These are phyloP conservation scores for Xerocomus potaroensis DNA, from an alignment of 768 basidiomycete genomes.

Conservation along the genomic window DNA sequence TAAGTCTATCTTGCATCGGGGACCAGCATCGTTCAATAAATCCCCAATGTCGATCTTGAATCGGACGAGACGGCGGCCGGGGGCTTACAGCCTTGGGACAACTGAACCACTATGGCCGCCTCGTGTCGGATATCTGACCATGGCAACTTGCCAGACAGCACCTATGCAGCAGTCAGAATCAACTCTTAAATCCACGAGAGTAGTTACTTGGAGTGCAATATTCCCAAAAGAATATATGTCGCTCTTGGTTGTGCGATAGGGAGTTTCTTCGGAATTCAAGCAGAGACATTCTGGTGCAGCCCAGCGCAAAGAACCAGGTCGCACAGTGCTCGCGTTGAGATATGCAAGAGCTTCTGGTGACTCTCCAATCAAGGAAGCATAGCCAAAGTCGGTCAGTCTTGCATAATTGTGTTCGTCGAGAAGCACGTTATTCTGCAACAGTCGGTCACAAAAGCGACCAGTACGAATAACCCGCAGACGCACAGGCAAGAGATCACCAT, in stretches of 20 bases:
- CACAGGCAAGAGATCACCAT: slow-evolving; percentile 10
- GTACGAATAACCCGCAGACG: background rate
- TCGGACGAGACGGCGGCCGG: slow-evolving; percentile 3
- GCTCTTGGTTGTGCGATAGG: slow-evolving; percentile 1
- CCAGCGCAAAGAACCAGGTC: slow-evolving; percentile 3
- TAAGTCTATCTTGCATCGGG: slow-evolving; percentile 1
- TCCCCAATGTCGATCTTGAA: slow-evolving; percentile 6
- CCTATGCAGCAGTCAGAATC: background rate
- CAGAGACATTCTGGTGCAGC: slow-evolving; percentile 6
- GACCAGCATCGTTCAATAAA: slow-evolving; percentile 9
- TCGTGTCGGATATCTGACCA: no score
- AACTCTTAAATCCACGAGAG: background rate
- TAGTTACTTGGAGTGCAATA: slow-evolving; percentile 4
- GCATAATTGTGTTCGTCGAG: slow-evolving; percentile 20
- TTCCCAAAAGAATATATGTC: slow-evolving; percentile 12
- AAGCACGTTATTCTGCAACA: slow-evolving; percentile 5
- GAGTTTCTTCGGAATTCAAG: background rate
- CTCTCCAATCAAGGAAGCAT: slow-evolving; percentile 6
- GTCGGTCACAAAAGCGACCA: background rate
- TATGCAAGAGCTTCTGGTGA: slow-evolving; percentile 3
- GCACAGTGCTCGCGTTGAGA: slow-evolving; percentile 4
- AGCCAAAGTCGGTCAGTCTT: slow-evolving; percentile 13
- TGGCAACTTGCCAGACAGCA: slow-evolving; percentile 3
- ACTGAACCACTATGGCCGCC: background rate
- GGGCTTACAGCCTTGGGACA: slow-evolving; percentile 5